Base-by-base conservation (phyloP, 2,329 filamentous ascomycete genomes). In the Annulohypoxylon truncatum region DNA sequence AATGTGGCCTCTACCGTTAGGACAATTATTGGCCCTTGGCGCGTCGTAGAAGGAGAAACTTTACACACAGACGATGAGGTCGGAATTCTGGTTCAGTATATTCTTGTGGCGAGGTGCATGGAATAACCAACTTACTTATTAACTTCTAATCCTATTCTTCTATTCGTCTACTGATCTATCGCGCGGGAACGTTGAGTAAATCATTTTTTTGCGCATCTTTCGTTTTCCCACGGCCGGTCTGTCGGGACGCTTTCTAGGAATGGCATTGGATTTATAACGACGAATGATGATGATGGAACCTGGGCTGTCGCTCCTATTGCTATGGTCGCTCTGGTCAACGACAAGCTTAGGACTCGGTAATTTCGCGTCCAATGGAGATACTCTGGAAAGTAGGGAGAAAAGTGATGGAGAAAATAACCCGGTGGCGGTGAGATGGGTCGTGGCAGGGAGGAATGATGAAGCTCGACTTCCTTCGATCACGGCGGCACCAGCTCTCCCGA, bases 291-390 rank as follows among this genome's bases (percentile, higher is more conserved):
- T 68, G 64, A 61, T 26, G 28, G 63, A 62, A 58, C 38, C 28
- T n/a, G 42, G 55, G 40, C 47, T 55, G 10, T 57, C 56, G 51
- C 56, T 67, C 47, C 42, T 70, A 15, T 57, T 70, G 47, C 33
- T 63, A 22, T 69, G 61, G 61, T 61, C 65, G 44, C 52, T 67
- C 31, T 70, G 67, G 58, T 56, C 52, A 46, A 56, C 42, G 4
- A 48, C 28, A 44, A 28, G 44, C 26, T 31, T 47, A 28, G 64
- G 57, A 15, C 22, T 58, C 20, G 9, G 54, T 13, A 22, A 29
- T 55, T 44, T 35, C 15, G 20, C 46, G 15, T 18, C 44, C n/a
- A 24, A 51, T 38, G 13, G 24, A 4, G 4, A 58, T 15, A 13
- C n/a, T 3, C 24, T 50, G 33, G 6, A 57, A 10, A 13, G n/a